Base-by-base conservation (phyloP, 2,329 filamentous ascomycete species). In the Fusarium sp. region DNA sequence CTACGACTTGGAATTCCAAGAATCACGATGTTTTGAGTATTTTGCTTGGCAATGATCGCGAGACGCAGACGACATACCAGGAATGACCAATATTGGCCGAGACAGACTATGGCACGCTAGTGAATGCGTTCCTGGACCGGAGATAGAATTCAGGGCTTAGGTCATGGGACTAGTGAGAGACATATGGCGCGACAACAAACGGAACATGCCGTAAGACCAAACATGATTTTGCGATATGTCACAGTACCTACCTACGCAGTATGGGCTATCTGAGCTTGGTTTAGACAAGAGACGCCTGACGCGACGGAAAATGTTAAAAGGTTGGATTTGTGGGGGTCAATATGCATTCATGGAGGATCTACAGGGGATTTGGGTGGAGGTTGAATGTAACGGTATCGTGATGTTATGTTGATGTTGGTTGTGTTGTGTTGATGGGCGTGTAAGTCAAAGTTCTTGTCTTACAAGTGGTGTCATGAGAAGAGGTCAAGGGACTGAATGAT, bases 381-480 rank as follows among this genome's bases (percentile, higher is more conserved):
- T 37, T 23, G 23, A 53, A 57, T 65, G 56, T 48, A 57, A 59
- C 53, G 60, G 41, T 54, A 64, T 63, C 31, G 59, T 38, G 31
- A 53, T 44, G 21, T 53, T 53, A 39, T 55, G 38, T 44, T 57
- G 42, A 38, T 43, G 20, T 43, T 35, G 33, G 16, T 18, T 18
- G 31, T n/a, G 31, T n/a, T n/a, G 33, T 29, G 33, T 57, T 26
- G n/a, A n/a, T n/a, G 38, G 41, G 35, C n/a, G 21, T 33, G 8
- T 20, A 18, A 12, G 21, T 43, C 24, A 8, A 28, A 28, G 31
- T 54, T 28, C 15, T 28, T 13, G 18, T 48, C 24, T 35, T 33
- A n/a, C 39, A 57, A 63, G 46, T 65, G 62, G 62, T 65, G 62
- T 42, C 46, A 64, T 58, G 26, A n/a, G 29, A 28, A n/a, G 18